Base-by-base conservation (phyloP, 2,329 filamentous ascomycete species). In the Anisogramma anomala region DNA sequence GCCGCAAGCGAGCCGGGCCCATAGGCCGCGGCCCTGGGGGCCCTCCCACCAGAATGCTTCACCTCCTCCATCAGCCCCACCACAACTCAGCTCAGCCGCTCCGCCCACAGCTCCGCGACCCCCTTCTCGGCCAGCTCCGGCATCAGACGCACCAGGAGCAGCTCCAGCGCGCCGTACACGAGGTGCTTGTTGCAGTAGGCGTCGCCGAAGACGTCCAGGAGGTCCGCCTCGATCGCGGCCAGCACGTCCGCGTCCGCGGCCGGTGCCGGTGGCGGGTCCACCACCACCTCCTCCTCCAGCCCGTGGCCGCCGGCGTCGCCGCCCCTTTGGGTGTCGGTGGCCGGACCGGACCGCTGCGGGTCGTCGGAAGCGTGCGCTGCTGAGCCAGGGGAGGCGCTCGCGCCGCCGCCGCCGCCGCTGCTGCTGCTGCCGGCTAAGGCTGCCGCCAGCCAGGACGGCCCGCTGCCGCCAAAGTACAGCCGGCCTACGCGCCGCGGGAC, bases 181-280 rank as follows among this genome's bases (percentile, higher is more conserved):
- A 96, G 66, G 63, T 95, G 87, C 64, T 88, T 93, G 63, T 98
- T 98, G 62, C 87, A 82, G 63, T 94, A 94, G 38, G 73, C 68
- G 60, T 95, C 87, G 13, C 74, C 75, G 50, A 94, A 80, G 27
- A 88, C 67, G 52, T 82, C 77, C 34, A 96, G 67, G 33, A 87
- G 66, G 19, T 73, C 63, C 47, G 70, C 64, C 54, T 79, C 75
- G 48, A 85, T 71, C 51, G 80, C 72, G 46, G 64, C 60, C 33
- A 77, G 60, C 43, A 77, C 66, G 36, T 62, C 63, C 47, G 65
- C 62, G 39, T 73, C 65, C 8, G 15, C 22, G 35, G 57, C 57
- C 26, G 52, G 49, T 27, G 22, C 9, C 22, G 22, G 5, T 23
- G 22, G 5, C 9, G 22, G 22, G 22, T 23, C 22, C 22, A 23